Evolutionary conservation across 2,329 filamentous ascomycete genomes (phyloP).

Genomic region (Alternaria arbusti): DNA sequence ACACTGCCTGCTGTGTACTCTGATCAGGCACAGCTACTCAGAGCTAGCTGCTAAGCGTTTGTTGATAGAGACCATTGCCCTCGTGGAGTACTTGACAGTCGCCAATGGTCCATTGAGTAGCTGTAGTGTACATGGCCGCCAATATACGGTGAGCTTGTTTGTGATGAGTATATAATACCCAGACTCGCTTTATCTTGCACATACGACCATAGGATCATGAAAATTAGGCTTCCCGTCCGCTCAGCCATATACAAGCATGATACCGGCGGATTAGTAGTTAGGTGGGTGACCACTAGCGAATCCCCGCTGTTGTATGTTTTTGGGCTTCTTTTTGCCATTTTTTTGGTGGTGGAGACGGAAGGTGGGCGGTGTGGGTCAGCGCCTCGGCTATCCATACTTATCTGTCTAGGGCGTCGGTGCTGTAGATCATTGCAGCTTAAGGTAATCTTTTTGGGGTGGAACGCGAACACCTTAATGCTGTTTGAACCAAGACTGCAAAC

Average conservation of each 20-base stretch:
- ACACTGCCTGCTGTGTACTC: no score
- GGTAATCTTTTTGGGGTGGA: no score
- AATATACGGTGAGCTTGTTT: neutral
- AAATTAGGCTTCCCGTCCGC: neutral
- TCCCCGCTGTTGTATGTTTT: neutral
- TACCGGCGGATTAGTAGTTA: neutral
- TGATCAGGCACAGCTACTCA: no score
- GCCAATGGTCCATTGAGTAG: neutral
- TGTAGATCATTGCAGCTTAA: no score
- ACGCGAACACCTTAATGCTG: no score
- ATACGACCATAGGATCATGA: neutral
- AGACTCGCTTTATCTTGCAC: neutral
- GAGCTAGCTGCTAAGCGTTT: no score
- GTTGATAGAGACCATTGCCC: neutral
- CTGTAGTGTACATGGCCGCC: neutral
- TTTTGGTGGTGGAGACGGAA: neutral
- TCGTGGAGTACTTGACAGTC: neutral
- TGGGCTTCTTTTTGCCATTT: neutral
- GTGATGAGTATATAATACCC: neutral
- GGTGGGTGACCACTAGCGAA: neutral
- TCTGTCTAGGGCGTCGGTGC: neutral
- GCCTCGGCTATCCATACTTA: neutral
- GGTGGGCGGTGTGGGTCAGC: neutral
- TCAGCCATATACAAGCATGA: neutral
- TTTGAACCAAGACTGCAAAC: neutral